These are phyloP conservation scores for Blastobotrys muscicola DNA, from an alignment of 805 yeast species.

Conservation along the genomic window DNA sequence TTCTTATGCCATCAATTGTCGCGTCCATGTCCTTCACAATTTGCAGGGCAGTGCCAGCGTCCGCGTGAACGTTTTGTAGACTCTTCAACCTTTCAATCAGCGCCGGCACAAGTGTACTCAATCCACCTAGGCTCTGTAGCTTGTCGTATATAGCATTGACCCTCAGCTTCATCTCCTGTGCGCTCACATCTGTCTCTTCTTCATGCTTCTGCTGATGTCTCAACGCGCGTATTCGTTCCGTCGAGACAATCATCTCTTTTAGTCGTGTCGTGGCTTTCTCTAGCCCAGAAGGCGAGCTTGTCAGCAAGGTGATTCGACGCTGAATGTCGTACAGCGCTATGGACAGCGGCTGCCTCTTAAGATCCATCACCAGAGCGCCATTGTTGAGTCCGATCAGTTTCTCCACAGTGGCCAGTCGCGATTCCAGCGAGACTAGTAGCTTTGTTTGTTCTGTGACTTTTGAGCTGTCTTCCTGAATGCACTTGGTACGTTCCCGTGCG, in stretches of 20 bases:
- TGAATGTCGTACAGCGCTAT: slow-evolving; percentile 6
- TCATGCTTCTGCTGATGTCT: neutral
- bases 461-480: too few species aligned
- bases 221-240: slow-evolving; percentile 1
- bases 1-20: slow-evolving; percentile 5
- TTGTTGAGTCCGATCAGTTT: slow-evolving; percentile 18
- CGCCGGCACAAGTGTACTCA: slow-evolving; percentile 8
- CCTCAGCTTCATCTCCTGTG: neutral
- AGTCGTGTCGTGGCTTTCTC: slow-evolving; percentile 7
- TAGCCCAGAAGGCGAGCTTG: slow-evolving; percentile 8
- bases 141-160: slow-evolving; percentile 10
- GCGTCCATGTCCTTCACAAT: slow-evolving; percentile 7
- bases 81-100: slow-evolving; percentile 10
- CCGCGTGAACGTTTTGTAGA: slow-evolving; percentile 14
- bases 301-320: slow-evolving; percentile 8
- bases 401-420: slow-evolving; percentile 13
- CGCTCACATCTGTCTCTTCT: neutral
- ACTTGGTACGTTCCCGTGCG: neutral
- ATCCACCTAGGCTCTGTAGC: slow-evolving; percentile 6
- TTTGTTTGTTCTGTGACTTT: too few species aligned
- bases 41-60: slow-evolving; percentile 9
- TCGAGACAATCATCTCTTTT: slow-evolving; percentile 5
- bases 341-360: neutral
- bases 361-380: too few species aligned
- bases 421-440: neutral